A percentile compares a stretch with the other conserved stretches of the same genome.
phyloP scores from a whole-genome alignment of 148 eudicot genomes.

The Pouteria glomerata region DNA sequence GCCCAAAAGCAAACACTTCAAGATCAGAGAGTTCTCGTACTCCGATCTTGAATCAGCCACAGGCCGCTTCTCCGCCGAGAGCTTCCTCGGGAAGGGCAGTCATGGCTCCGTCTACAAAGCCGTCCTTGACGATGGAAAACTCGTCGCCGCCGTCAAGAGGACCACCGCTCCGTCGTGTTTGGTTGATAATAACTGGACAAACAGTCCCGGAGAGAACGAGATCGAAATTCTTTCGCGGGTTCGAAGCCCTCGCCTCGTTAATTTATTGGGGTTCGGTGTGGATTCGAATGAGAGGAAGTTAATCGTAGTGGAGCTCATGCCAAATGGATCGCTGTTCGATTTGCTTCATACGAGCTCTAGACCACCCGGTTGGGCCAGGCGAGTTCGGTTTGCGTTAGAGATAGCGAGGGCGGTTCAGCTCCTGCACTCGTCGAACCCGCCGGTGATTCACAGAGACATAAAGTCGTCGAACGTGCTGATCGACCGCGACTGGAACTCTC shows the following conservation, averaged over 20 bases:
- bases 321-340: conserved; percentile 71
- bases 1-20: background rate
- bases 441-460: conserved; percentile 75
- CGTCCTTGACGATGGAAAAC: conserved; percentile 25
- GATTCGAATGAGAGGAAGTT: conserved; percentile 20
- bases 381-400: conserved; percentile 54
- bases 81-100: conserved; percentile 81
- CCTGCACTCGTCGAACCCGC: conserved; percentile 57
- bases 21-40: conserved; percentile 41
- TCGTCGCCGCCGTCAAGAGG: conserved; percentile 65
- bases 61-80: conserved; percentile 42
- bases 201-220: conserved; percentile 46
- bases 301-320: conserved; percentile 71
- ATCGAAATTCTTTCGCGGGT: conserved; percentile 52
- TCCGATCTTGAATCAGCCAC: conserved; percentile 57
- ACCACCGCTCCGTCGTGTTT: background rate
- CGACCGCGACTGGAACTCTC: conserved; percentile 43
- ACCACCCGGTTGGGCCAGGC: conserved; percentile 38
- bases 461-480: conserved; percentile 72
- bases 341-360: conserved; percentile 30
- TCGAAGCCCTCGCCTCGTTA: conserved; percentile 43
- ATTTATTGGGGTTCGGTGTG: conserved; percentile 47
- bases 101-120: conserved; percentile 76
- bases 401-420: conserved; percentile 53
- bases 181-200: background rate